phyloP scores from a whole-genome alignment of 805 yeast species.

The Babjeviella inositovora region DNA sequence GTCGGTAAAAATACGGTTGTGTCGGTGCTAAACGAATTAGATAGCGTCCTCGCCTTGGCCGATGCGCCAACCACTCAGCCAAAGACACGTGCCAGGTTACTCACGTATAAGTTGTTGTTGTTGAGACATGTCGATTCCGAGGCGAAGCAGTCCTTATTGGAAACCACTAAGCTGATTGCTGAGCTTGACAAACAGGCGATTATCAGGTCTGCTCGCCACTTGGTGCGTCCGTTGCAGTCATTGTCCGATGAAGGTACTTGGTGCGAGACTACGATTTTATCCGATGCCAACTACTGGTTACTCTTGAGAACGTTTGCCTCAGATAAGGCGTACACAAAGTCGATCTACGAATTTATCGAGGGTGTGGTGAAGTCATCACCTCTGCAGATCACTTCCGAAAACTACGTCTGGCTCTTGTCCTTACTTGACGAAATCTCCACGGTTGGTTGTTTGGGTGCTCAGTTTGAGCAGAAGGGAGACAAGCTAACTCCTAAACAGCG shows the following conservation, averaged over 20 bases:
- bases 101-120: slow-evolving; percentile 34
- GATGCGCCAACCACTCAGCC: slow-evolving; percentile 7
- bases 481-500: too few relatives aligned
- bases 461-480: slow-evolving; percentile 53
- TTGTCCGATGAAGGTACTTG: slow-evolving; percentile 25
- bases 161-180: slow-evolving; percentile 8
- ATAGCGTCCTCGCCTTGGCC: slow-evolving; percentile 2
- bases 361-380: slow-evolving; percentile 14
- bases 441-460: slow-evolving; percentile 66
- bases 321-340: slow-evolving; percentile 17
- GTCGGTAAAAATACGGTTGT: too few relatives aligned
- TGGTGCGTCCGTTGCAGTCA: slow-evolving; percentile 30
- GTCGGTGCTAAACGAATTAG: too few relatives aligned
- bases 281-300: slow-evolving; percentile 29
- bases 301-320: slow-evolving; percentile 26
- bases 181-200: slow-evolving; percentile 22
- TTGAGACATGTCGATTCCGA: slow-evolving; percentile 14
- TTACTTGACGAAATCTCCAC: slow-evolving; percentile 68
- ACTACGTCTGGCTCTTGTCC: slow-evolving; percentile 54
- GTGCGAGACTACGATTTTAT: slow-evolving; percentile 18
- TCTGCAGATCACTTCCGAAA: slow-evolving; percentile 22
- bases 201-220: slow-evolving; percentile 24
- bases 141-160: slow-evolving; percentile 6
- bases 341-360: slow-evolving; percentile 30
- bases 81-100: slow-evolving; percentile 19